Percentiles rank a stretch among this genome's conserved stretches.
Conservation (phyloP, 2,329 filamentous ascomycete species). For the Fusarium udum region DNA sequence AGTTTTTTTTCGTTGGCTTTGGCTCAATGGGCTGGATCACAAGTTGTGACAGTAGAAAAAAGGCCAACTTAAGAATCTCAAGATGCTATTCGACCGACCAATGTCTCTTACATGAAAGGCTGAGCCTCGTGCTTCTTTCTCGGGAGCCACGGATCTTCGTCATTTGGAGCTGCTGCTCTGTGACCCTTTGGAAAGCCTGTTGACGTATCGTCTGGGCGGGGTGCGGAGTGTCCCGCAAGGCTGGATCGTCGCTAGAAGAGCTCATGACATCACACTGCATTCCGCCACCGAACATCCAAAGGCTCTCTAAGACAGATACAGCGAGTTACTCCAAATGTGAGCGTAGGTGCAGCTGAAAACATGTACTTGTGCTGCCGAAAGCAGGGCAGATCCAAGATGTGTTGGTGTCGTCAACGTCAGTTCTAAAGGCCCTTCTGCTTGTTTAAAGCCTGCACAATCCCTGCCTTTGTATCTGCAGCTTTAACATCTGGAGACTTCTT, state of each 20-base stretch:
- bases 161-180: neutral
- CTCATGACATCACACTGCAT: slow-evolving; percentile 51
- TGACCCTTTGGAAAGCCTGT: neutral
- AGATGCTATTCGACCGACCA: slow-evolving; percentile 2
- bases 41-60: neutral
- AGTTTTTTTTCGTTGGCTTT: neutral
- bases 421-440: slow-evolving; percentile 15
- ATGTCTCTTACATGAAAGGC: neutral
- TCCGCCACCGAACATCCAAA: slow-evolving; percentile 37
- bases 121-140: neutral
- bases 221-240: slow-evolving; percentile 33
- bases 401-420: slow-evolving; percentile 40
- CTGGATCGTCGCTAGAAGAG: slow-evolving; percentile 22
- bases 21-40: neutral
- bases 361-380: slow-evolving; percentile 25
- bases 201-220: slow-evolving; percentile 32
- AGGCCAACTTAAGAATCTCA: neutral
- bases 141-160: slow-evolving; percentile 31
- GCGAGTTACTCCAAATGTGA: slow-evolving; percentile 20
- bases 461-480: slow-evolving; percentile 23
- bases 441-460: slow-evolving; percentile 40
- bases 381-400: slow-evolving; percentile 29
- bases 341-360: slow-evolving; percentile 20
- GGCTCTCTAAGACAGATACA: slow-evolving; percentile 12
- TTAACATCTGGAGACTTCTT: slow-evolving; percentile 15